Evolutionary conservation across 2,329 filamentous ascomycete species (phyloP), one percentile per base, ranked within the genome.

Genomic region (Tolypocladium inflatum): DNA sequence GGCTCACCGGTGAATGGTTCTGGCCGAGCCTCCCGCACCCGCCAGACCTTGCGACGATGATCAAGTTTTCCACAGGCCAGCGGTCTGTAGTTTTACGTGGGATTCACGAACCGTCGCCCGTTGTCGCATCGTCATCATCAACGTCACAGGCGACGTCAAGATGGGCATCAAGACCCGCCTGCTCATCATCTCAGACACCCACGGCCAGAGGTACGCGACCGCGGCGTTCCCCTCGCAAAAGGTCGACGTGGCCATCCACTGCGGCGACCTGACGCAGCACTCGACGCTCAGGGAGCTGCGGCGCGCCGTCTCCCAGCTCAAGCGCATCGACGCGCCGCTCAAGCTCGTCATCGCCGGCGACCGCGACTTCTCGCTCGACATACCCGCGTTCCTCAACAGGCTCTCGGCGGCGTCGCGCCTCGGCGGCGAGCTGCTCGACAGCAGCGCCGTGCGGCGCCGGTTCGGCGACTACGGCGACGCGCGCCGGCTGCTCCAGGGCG

Each of bases 321-420:
- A 69, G 10, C 55, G 55, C 0, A 65, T 81, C 19, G 58, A 75
- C 1, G 77, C 78, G 0, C 72, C 75, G 0, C 65, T 80, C 4
- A 82, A 81, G 57, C 63, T 82, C 1, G 67, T 75, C 8, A 80
- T 83, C 50, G 71, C 79, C 2, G 79, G 80, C 1, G 82, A 81
- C 55, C 78, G 82, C 59, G 78, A 83, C 59, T 79, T 79, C 45
- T 75, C 71, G 0, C 65, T 77, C 2, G 73, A 77, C 38, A 51
- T 60, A 1, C 62, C 63, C 0, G 64, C 64, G 0, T 82, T 78
- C 54, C 59, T 69, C 48, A 11, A 59, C 2, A 70, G 70, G 48
- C 56, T 70, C 1, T 19, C 26, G 0, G 65, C 68, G 37, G 59
- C 63, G 9, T 33, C 57, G 10, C 35, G 21, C 38, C 38, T 59